A percentile compares a stretch with the other conserved stretches of the same genome.
Evolutionary conservation across 1,139 yeast genomes (phyloP).

Genomic region (Hemisphaericaspora xylofermentans): DNA sequence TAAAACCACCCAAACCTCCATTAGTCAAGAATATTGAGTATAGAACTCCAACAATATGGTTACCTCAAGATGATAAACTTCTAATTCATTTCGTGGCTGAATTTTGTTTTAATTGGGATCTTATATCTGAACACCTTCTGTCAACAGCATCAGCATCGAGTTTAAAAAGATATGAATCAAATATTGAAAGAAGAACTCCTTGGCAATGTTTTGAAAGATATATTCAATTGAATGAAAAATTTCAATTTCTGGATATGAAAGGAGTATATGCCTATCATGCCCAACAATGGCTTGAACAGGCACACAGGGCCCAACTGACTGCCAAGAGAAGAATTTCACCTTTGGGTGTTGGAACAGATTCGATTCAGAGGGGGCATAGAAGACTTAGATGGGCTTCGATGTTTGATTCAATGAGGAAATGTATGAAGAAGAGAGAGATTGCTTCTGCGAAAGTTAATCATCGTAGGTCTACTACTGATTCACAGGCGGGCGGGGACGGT

Average conservation of each 20-base stretch:
- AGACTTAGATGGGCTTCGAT: constrained; percentile 89
- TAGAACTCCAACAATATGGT: constrained; percentile 92
- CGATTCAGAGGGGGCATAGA: constrained; percentile 89
- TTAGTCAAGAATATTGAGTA: constrained; percentile 71
- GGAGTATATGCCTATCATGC: constrained; percentile 85
- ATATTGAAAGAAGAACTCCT: constrained; percentile 91
- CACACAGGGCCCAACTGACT: constrained; percentile 83
- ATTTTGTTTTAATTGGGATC: constrained; percentile 89
- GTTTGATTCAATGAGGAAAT: constrained; percentile 92
- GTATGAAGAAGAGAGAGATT: constrained; percentile 81
- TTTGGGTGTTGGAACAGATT: constrained; percentile 85
- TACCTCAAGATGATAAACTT: constrained; percentile 86
- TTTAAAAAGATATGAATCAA: constrained; percentile 67
- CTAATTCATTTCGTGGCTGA: constrained; percentile 81
- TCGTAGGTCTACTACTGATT: constrained; percentile 25
- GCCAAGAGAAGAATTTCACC: constrained; percentile 89
- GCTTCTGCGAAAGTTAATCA: constrained; percentile 37
- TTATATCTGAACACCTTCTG: constrained; percentile 76
- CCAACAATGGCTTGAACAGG: constrained; percentile 89
- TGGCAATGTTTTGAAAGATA: constrained; percentile 99
- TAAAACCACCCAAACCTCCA: constrained; percentile 90
- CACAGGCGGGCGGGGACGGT: constrained; percentile 4
- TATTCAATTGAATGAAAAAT: constrained; percentile 86
- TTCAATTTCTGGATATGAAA: constrained; percentile 81
- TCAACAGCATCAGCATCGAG: constrained; percentile 56